These are phyloP conservation scores for Boletus holoroseus DNA, from an alignment of 1,284 basidiomycete species.

Conservation along the genomic window DNA sequence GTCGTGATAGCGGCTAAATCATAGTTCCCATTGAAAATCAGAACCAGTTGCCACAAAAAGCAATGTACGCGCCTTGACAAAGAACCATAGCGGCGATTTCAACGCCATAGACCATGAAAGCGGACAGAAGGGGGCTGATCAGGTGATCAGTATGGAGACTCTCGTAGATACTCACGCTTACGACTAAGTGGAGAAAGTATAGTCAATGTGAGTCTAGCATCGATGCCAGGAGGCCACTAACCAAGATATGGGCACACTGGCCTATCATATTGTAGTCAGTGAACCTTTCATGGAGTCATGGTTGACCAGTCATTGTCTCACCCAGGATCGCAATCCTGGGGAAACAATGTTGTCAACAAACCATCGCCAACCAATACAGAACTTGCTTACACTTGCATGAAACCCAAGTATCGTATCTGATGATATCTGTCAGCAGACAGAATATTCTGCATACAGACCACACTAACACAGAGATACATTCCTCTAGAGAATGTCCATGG, in stretches of 20 bases:
- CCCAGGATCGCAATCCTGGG: conserved; percentile 7
- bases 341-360: not conserved
- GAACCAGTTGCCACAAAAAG: not conserved
- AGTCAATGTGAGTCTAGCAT: not conserved
- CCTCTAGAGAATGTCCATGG: conserved; percentile 13
- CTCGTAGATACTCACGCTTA: conserved; percentile 1
- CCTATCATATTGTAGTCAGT: not conserved
- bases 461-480: conserved; percentile 16
- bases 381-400: conserved; percentile 15
- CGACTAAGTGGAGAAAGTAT: conserved; percentile 5
- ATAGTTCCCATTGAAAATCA: not conserved
- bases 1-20: conserved; percentile 16
- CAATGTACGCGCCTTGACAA: conserved; percentile 11
- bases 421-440: conserved; percentile 1
- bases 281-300: too few relatives aligned
- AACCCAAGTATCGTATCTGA: conserved; percentile 23
- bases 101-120: not conserved
- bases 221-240: not conserved
- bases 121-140: not conserved
- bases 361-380: not conserved
- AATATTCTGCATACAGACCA: not conserved
- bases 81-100: not conserved
- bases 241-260: not conserved
- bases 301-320: conserved; percentile 1
- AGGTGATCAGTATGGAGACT: not conserved